Base-by-base conservation (phyloP, 495 filamentous ascomycete species). In the Staphylotrichum longicolle region DNA sequence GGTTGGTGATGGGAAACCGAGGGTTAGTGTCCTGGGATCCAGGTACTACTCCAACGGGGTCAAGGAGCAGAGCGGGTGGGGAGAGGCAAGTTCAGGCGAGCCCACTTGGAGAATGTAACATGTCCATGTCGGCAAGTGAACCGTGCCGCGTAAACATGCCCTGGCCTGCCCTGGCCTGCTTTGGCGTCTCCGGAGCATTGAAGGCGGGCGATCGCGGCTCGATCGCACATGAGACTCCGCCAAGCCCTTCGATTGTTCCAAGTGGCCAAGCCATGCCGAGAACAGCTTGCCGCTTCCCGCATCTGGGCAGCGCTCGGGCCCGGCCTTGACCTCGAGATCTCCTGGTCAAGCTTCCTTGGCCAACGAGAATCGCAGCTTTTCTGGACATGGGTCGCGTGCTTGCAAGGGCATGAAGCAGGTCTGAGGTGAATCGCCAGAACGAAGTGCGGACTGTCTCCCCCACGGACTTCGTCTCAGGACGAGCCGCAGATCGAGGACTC, bases 211-310 rank as follows among this genome's bases (percentile, higher is more conserved):
- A 54, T 63, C 34, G 65, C 54, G 65, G 70, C 58, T 67, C 67
- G 68, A 57, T 67, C 66, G 64, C 59, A 72, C 69, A 73, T 75
- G 73, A 75, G 73, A 76, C 73, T 63, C 66, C 54, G 75, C 70
- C 72, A 74, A 75, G 71, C 55, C 37, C 40, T 52, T 61, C 46
- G 52, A 57, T 4, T 63, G 66, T 68, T 68, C 57, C 67, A 66
- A 32, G 32, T 63, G 42, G 62, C 62, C 62, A 65, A 69, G 64
- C 59, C 44, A 58, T 47, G 55, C 62, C 58, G 34, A 60, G 55
- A 60, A 63, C 33, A 54, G 53, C n/a, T 15, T 30, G 27, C 15
- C 4, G n/a, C 41, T 54, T 54, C 41, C 49, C 40, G 49, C 34
- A 7, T 51, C 54, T 57, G 47, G 54, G 60, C 53, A 53, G 32